Evolutionary conservation across 208 protist genomes (phyloP), one percentile per base, ranked within the genome.

Genomic region (Wallacemonas sp.): DNA sequence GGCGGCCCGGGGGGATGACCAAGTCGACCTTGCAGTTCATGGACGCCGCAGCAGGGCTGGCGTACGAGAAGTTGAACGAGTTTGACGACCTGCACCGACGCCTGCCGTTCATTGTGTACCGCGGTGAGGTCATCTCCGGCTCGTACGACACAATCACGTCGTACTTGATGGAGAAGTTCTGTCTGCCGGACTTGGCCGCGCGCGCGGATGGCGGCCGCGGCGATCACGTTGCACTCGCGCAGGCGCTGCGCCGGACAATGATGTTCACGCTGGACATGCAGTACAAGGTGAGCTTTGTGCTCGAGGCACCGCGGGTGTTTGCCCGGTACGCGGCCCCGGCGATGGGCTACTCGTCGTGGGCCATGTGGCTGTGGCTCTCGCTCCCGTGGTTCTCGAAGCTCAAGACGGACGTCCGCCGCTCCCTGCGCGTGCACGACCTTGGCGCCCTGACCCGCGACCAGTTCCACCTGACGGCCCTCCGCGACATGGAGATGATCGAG

Each of bases 401-500:
- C 26, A 38, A 63, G 48, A 41, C 22, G 1, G 36, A 50, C 46
- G 26, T 48, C 3, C 29, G 54, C 5, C 32, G 14, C 20, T 31
- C 54, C 2, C 42, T 74, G 32, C 64, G 46, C 25, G 20, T 32
- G 26, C 62, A 67, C 31, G 62, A 67, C 18, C 69, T 69, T 41
- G 64, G 66, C 45, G 62, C 68, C 52, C 63, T 81, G 4, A 74
- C 67, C 10, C 59, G 65, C 0, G 75, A 77, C n/a, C 76, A 82
- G 65, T 67, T 72, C 25, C 71, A 83, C 45, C 10, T 38, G 5
- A 65, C 66, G 12, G 48, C 77, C 14, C 57, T 81, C 61, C 61
- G 64, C 42, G 77, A 87, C 45, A 55, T 84, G 12, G 23, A 79
- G 3, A 70, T 79, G 23, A 72, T 87, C 23, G 82, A 84, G 66